phyloP scores from a whole-genome alignment of 768 basidiomycete species.

The Leccinum broughii region DNA sequence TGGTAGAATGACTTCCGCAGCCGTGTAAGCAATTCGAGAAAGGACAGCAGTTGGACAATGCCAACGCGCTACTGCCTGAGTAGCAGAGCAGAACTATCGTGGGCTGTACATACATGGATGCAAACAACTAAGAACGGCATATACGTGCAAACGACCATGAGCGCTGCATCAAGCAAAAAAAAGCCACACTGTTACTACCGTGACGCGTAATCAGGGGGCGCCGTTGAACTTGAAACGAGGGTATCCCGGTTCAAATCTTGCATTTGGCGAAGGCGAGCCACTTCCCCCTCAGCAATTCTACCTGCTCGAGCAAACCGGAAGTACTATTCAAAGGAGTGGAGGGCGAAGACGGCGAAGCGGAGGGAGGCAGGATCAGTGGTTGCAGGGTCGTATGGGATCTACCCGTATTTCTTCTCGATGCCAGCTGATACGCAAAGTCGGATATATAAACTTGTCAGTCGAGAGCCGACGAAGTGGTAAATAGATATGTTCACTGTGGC shows the following conservation, averaged over 20 bases:
- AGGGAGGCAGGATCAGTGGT: not conserved
- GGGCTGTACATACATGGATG: too few relatives aligned
- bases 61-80: too few relatives aligned
- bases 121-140: too few relatives aligned
- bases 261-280: slow-evolving; percentile 9
- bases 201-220: slow-evolving; percentile 1
- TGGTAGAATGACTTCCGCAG: too few relatives aligned
- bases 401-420: not conserved
- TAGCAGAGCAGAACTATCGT: too few relatives aligned
- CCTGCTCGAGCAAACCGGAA: slow-evolving; percentile 1
- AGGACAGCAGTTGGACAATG: too few relatives aligned
- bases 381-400: not conserved
- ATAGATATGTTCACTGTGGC: not conserved
- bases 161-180: too few relatives aligned
- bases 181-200: not conserved
- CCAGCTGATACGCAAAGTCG: not conserved
- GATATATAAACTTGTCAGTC: not conserved
- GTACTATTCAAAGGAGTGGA: not conserved
- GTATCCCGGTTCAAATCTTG: not conserved
- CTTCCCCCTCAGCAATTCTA: slow-evolving; percentile 11
- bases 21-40: too few relatives aligned
- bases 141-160: too few relatives aligned
- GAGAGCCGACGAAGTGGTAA: not conserved
- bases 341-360: not conserved
- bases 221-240: not conserved